Conservation (phyloP, 2,329 filamentous ascomycete species). For the Nemania sp. region DNA sequence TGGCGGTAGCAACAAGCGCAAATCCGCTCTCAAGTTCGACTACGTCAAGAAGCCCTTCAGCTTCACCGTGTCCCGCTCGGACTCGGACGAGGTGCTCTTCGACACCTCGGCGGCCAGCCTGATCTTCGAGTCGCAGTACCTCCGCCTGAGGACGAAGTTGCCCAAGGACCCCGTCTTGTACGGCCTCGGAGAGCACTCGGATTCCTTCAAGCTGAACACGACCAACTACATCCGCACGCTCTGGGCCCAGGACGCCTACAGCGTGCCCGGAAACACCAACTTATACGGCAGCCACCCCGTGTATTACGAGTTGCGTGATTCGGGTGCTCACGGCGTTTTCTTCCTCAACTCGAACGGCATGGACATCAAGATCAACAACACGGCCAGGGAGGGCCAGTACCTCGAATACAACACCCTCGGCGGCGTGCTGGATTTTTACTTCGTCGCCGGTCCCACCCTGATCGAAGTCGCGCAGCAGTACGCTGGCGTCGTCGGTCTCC, state of each 20-base stretch:
- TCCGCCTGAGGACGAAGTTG: slow-evolving; percentile 72
- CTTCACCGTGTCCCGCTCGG: slow-evolving; percentile 46
- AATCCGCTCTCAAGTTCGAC: slow-evolving; percentile 41
- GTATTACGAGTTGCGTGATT: slow-evolving; percentile 72
- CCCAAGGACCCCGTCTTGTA: slow-evolving; percentile 73
- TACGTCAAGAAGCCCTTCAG: slow-evolving; percentile 47
- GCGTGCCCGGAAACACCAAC: slow-evolving; percentile 64
- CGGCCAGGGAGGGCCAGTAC: slow-evolving; percentile 63
- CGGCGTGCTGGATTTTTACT: slow-evolving; percentile 75
- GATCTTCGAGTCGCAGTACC: slow-evolving; percentile 78
- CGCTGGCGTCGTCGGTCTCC: slow-evolving; percentile 58
- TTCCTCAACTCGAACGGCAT: slow-evolving; percentile 75
- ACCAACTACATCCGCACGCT: slow-evolving; percentile 72
- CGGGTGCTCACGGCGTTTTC: slow-evolving; percentile 67
- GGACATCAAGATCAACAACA: slow-evolving; percentile 75
- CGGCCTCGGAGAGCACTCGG: slow-evolving; percentile 78
- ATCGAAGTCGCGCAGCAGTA: slow-evolving; percentile 64
- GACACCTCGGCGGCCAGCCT: slow-evolving; percentile 69
- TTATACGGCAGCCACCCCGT: slow-evolving; percentile 75
- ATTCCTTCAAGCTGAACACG: slow-evolving; percentile 69
- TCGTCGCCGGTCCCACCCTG: slow-evolving; percentile 63
- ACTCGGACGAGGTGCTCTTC: slow-evolving; percentile 60
- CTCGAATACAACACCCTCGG: slow-evolving; percentile 81
- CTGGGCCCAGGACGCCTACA: slow-evolving; percentile 70
- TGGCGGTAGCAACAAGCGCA: slow-evolving; percentile 23